Conservation (phyloP, 2,329 filamentous ascomycete genomes). For the Salinomyces thailandicus region DNA sequence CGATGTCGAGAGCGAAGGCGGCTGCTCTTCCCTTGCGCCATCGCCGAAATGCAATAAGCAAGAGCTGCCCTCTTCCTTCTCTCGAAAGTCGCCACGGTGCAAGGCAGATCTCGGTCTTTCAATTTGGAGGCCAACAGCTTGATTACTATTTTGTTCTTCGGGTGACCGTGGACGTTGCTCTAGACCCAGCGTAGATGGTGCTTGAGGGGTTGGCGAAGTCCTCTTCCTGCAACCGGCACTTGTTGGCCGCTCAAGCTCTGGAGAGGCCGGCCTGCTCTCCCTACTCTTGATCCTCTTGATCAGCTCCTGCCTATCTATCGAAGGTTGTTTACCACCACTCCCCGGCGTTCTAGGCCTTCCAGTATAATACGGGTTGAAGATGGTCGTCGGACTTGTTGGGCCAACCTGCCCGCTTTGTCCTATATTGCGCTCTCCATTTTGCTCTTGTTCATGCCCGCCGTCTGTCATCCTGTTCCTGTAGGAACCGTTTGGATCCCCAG, state of each 20-base stretch:
- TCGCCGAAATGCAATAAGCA: slow-evolving; percentile 12
- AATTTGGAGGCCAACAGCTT: slow-evolving; percentile 44
- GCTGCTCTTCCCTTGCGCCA: slow-evolving; percentile 9
- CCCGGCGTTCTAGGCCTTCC: slow-evolving; percentile 22
- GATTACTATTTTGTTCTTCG: slow-evolving; percentile 15
- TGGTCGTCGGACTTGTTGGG: slow-evolving; percentile 11
- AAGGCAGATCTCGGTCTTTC: slow-evolving; percentile 69
- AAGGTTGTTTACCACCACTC: slow-evolving; percentile 17
- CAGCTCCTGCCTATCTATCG: slow-evolving; percentile 58
- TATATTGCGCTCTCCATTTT: not conserved
- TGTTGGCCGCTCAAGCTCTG: slow-evolving; percentile 14
- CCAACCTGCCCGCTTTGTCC: not conserved
- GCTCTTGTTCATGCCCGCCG: not conserved
- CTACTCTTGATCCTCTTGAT: slow-evolving; percentile 69
- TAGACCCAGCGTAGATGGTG: not conserved
- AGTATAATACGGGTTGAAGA: slow-evolving; percentile 29
- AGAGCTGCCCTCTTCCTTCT: slow-evolving; percentile 28
- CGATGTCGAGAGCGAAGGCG: slow-evolving; percentile 35
- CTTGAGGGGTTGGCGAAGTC: slow-evolving; percentile 1
- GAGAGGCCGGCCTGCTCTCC: slow-evolving; percentile 19
- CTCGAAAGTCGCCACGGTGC: slow-evolving; percentile 52
- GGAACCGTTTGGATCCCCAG: not conserved
- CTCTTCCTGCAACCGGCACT: slow-evolving; percentile 1
- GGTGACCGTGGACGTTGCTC: slow-evolving; percentile 13
- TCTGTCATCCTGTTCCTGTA: not conserved